Evolutionary conservation across 2,329 filamentous ascomycete genomes (phyloP), one percentile per base, ranked within the genome.

Genomic region (Claviceps paspali): DNA sequence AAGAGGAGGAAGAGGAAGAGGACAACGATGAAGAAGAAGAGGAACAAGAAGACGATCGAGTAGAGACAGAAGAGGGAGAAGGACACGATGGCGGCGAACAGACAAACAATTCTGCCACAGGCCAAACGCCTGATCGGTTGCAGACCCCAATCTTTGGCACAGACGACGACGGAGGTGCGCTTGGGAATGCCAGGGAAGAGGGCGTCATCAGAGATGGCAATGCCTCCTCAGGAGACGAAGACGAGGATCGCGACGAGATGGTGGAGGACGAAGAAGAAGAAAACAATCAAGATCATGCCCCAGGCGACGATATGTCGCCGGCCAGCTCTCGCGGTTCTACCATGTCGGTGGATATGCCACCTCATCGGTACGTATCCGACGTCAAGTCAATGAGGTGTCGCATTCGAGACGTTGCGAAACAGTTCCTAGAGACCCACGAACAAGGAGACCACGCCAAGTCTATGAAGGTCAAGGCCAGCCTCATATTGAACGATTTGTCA

Each of bases 391-490:
- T 83, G 52, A 55, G 56, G 35, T 49, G 83, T 37, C 68, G 81
- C 41, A 91, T 94, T 47, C 75, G 78, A 12, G 63, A 76, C 23
- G 73, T 81, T 41, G 87, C 91, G 0, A 83, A 82, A 56, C 81
- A 73, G 38, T 95, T 98, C 53, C 62, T 96, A 26, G 79, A 87
- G 40, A 67, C 72, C 0, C 86, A 96, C 46, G 86, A 95, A 55
- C 77, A 73, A 3, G 78, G 85, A 44, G 75, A 79, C 42, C 69
- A 71, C 44, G 77, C 78, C 14, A 79, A 76, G 49, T 65, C 67
- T 6, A 79, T 92, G 68, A 83, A 82, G 52, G 73, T 78, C 39
- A 87, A 87, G 56, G 88, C 91, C 0, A 66, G 68, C 0, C 70
- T 75, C 39, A 92, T 93, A 19, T 64, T 96, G 19, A 65, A 73